phyloP scores from a whole-genome alignment of 176 grass and related monocot species.

The Eleusine indica region DNA sequence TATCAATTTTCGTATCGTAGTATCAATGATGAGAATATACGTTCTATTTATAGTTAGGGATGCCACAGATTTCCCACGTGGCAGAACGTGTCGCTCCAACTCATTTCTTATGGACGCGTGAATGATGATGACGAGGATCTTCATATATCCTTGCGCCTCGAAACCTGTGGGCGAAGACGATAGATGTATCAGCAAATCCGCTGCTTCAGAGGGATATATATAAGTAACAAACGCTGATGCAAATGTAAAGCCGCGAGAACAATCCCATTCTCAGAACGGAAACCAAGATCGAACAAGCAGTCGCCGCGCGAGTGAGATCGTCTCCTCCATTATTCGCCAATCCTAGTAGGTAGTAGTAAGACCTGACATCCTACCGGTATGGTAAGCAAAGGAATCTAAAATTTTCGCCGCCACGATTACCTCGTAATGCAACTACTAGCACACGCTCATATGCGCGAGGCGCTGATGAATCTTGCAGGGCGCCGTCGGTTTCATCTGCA shows the following conservation, averaged over 20 bases:
- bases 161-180: background rate
- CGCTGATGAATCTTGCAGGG: constrained; percentile 17
- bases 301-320: too few relatives aligned
- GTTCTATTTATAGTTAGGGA: background rate
- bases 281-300: too few relatives aligned
- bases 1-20: background rate
- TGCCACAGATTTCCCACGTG: background rate
- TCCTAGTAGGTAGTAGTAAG: too few relatives aligned
- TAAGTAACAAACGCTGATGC: background rate
- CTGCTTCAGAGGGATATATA: background rate
- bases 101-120: background rate
- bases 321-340: too few relatives aligned
- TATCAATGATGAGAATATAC: background rate
- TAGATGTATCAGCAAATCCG: background rate
- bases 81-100: background rate
- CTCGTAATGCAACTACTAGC: background rate
- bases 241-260: too few relatives aligned
- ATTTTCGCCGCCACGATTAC: background rate
- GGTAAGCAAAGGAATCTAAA: constrained; percentile 34
- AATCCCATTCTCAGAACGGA: background rate
- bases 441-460: background rate
- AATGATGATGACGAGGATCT: background rate
- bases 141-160: background rate
- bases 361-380: background rate
- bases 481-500: background rate